A percentile compares a stretch with the other conserved stretches of the same genome.
Evolutionary conservation across 2,329 filamentous ascomycete genomes (phyloP).

Genomic region (Geosmithia flava): DNA sequence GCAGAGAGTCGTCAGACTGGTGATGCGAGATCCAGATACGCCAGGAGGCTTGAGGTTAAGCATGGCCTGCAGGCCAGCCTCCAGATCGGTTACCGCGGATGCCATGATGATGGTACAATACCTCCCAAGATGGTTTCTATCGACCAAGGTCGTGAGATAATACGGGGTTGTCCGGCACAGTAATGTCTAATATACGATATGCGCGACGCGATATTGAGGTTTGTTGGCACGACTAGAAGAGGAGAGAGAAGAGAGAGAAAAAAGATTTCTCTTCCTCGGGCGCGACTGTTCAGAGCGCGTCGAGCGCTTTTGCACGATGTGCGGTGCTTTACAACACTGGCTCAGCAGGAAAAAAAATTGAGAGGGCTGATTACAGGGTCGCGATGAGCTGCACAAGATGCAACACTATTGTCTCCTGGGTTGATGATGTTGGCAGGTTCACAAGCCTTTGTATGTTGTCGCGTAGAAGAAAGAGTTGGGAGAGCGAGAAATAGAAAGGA

Average conservation of each 20-base stretch:
- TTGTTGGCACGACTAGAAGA: neutral
- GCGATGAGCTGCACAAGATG: neutral
- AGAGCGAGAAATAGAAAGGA: neutral
- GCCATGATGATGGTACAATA: conserved; percentile 38
- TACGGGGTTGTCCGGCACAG: neutral
- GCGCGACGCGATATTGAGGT: neutral
- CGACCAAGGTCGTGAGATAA: neutral
- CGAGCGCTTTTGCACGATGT: neutral
- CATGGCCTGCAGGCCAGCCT: conserved; percentile 83
- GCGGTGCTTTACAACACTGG: neutral
- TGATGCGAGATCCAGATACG: conserved; percentile 87
- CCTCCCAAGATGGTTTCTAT: neutral
- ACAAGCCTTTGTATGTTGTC: neutral
- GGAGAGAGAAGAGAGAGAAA: neutral
- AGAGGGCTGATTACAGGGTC: neutral
- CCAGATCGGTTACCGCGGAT: conserved; percentile 82
- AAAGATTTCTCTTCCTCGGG: neutral
- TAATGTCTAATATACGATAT: neutral
- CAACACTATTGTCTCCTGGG: neutral
- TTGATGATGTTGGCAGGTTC: neutral
- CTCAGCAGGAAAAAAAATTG: neutral
- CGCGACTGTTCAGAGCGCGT: neutral
- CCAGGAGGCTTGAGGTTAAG: conserved; percentile 83
- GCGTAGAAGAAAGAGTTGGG: neutral
- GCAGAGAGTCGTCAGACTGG: conserved; percentile 75